Base-by-base conservation (phyloP, 371 early-diverging fungal species). In the Smittium mucronatum region DNA sequence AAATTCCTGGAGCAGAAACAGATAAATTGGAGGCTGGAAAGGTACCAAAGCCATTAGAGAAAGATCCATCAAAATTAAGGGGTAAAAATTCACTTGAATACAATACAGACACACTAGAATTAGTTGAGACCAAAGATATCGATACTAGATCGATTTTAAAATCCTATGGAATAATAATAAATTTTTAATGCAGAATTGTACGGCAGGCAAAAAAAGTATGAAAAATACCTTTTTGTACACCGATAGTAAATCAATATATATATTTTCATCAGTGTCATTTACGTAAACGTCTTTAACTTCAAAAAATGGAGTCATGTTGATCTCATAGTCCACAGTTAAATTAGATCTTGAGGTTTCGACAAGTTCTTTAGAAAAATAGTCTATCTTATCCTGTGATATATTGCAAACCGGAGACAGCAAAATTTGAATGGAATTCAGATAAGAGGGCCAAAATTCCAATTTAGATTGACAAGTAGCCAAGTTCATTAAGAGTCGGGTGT, bases 391-490 rank as follows among this genome's bases (percentile, higher is more conserved):
- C 25, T 2, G 47, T 34, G 36, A 2, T 30, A 36, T 34, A 25
- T 67, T 35, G 17, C 57, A 25, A 5, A n/a, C 47, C 2, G 30
- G 5, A 35, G 26, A 25, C 17, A 70, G 36, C 15, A 70, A 63
- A 2, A 30, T 33, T 25, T 28, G n/a, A 8, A 70, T n/a, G 11
- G 66, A 68, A 2, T 34, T 26, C 11, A 70, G 26, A 35, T 70
- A 61, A 35, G 31, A 34, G 1, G 35, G 33, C 58, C 63, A 59
- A 25, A 36, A 15, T 8, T 63, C 70, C 58, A 57, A 36, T 2
- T 66, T 66, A 11, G 67, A 26, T 26, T 65, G 65, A 32, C 70
- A 70, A 1, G 26, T 17, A 28, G 70, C 59, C 21, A 70, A 33
- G 35, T 64, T 47, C 2, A 64, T n/a, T 2, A 70, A 67, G 17